Evolutionary conservation across 2,329 filamentous ascomycete species (phyloP).

Genomic region (Fusarium siculi): DNA sequence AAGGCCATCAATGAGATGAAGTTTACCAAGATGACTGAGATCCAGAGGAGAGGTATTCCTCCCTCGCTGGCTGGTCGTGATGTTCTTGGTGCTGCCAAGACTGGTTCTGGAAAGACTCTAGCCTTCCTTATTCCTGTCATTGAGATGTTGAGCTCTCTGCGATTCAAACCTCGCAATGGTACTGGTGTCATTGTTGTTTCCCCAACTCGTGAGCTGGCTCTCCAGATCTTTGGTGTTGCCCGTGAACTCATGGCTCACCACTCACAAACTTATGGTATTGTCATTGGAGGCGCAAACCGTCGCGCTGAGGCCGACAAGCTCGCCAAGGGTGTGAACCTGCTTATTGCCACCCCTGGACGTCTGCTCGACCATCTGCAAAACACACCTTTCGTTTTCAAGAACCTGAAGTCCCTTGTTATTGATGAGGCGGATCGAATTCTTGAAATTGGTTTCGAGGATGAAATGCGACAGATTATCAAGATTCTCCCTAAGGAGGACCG

Average conservation of each 20-base stretch:
- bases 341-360: constrained; percentile 93
- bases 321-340: constrained; percentile 89
- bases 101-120: constrained; percentile 93
- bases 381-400: constrained; percentile 92
- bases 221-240: constrained; percentile 96
- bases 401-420: constrained; percentile 90
- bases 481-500: constrained; percentile 87
- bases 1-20: constrained; percentile 91
- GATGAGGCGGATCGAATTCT: constrained; percentile 97
- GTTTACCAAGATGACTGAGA: constrained; percentile 95
- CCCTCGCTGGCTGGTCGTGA: constrained; percentile 89
- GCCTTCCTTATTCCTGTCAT: constrained; percentile 94
- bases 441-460: constrained; percentile 98
- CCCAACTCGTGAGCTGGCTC: constrained; percentile 90
- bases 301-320: constrained; percentile 95
- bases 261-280: constrained; percentile 93
- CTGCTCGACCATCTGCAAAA: constrained; percentile 95
- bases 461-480: constrained; percentile 97
- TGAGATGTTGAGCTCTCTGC: constrained; percentile 89
- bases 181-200: constrained; percentile 93
- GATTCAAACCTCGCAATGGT: constrained; percentile 94
- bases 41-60: constrained; percentile 87
- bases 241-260: constrained; percentile 92
- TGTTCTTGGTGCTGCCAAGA: constrained; percentile 95
- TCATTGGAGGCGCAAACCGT: constrained; percentile 93